phyloP scores from a whole-genome alignment of 371 early-diverging fungal genomes.

The Mucor saturninus region DNA sequence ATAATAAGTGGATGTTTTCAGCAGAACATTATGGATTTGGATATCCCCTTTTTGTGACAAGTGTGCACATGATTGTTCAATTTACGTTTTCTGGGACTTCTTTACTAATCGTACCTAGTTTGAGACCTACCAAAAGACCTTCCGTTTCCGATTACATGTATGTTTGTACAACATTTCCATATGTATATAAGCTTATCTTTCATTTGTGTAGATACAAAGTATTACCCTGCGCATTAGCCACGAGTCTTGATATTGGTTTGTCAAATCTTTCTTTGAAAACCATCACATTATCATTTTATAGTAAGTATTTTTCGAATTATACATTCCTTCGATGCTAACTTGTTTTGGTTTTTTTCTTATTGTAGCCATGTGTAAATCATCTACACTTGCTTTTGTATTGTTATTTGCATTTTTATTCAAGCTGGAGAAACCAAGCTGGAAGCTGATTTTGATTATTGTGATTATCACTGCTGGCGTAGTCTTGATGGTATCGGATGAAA shows the following conservation, averaged over 20 bases:
- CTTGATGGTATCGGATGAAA: conserved; percentile 86
- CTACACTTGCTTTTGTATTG: conserved; percentile 86
- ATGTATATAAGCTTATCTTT: background rate
- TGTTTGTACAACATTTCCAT: background rate
- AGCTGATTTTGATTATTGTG: conserved; percentile 71
- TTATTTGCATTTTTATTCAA: conserved; percentile 88
- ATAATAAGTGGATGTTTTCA: conserved; percentile 92
- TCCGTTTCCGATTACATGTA: conserved; percentile 64
- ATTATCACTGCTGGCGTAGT: conserved; percentile 81
- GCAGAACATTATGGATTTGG: conserved; percentile 73
- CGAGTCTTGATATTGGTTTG: conserved; percentile 89
- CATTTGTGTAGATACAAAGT: conserved; percentile 52
- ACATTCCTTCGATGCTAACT: background rate
- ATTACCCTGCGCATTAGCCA: conserved; percentile 87
- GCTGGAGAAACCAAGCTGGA: conserved; percentile 75
- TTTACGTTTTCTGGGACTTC: conserved; percentile 63
- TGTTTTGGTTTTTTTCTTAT: conserved; percentile 2
- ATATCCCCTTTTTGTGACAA: conserved; percentile 82
- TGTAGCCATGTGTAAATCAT: conserved; percentile 90
- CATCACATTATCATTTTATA: conserved; percentile 90
- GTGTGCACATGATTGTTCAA: conserved; percentile 76
- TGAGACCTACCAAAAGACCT: conserved; percentile 61
- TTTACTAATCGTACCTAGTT: conserved; percentile 55
- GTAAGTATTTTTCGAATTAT: conserved; percentile 37
- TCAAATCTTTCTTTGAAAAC: conserved; percentile 84